Evolutionary conservation across 1,139 yeast genomes (phyloP).

Genomic region (Arxiozyma telluris): DNA sequence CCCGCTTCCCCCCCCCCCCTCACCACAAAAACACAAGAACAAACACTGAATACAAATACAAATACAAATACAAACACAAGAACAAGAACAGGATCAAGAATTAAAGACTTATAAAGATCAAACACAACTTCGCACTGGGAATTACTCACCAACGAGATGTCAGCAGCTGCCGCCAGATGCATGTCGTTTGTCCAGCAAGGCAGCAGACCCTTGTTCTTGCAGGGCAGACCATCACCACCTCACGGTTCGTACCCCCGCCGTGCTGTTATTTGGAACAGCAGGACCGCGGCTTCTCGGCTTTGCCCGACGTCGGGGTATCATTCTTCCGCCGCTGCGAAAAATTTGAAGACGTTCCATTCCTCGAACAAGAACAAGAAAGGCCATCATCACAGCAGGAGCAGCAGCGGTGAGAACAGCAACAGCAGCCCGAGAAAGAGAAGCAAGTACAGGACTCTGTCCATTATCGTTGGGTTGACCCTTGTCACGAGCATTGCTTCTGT

Average conservation of each 20-base stretch:
- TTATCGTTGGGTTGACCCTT: not conserved
- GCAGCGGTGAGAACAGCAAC: no score
- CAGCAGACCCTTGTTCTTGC: not conserved
- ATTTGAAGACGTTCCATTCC: not conserved
- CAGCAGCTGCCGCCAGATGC: not conserved
- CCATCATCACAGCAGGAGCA: not conserved
- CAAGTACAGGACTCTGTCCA: not conserved
- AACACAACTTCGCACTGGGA: no score
- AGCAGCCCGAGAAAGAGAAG: not conserved
- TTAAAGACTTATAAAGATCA: no score
- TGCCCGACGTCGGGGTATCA: not conserved
- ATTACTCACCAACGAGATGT: no score
- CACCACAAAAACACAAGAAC: no score
- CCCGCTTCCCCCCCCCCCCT: no score
- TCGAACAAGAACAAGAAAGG: not conserved
- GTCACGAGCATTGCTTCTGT: constrained; percentile 1
- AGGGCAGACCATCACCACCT: no score
- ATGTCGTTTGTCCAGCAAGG: not conserved
- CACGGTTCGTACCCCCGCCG: no score
- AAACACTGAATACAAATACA: no score
- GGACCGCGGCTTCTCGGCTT: not conserved
- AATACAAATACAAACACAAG: no score
- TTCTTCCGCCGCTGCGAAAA: not conserved
- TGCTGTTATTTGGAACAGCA: not conserved
- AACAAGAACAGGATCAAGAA: no score